phyloP scores from a whole-genome alignment of 2,329 filamentous ascomycete genomes.

The Hypoxylon sp. region DNA sequence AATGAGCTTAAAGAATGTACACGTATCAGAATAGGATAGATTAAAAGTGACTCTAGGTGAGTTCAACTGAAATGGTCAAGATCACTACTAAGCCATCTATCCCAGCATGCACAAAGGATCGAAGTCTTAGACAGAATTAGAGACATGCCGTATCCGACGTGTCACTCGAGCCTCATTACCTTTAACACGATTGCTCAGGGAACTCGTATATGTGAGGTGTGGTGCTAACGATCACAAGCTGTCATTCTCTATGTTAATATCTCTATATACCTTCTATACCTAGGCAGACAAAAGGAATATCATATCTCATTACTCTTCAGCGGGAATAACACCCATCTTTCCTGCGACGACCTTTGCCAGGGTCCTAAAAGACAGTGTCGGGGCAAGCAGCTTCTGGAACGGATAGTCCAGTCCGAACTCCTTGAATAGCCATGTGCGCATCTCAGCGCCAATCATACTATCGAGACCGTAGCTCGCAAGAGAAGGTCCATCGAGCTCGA shows the following conservation, averaged over 20 bases:
- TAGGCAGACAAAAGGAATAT: neutral
- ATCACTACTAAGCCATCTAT: too few species aligned
- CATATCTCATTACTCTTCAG: slow-evolving; percentile 1
- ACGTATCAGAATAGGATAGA: too few species aligned
- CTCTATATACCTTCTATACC: neutral
- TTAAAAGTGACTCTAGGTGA: too few species aligned
- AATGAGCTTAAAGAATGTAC: too few species aligned
- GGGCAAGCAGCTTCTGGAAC: slow-evolving; percentile 57
- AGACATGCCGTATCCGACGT: too few species aligned
- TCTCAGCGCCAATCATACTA: slow-evolving; percentile 57
- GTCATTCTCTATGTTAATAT: neutral
- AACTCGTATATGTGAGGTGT: too few species aligned
- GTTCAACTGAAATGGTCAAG: too few species aligned
- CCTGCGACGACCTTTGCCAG: slow-evolving; percentile 21
- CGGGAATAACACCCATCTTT: slow-evolving; percentile 27
- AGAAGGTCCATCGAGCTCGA: slow-evolving; percentile 45
- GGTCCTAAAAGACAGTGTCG: slow-evolving; percentile 49
- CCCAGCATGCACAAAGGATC: too few species aligned
- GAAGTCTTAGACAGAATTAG: too few species aligned
- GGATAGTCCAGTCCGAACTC: slow-evolving; percentile 57
- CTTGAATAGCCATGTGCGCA: slow-evolving; percentile 57
- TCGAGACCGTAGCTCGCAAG: slow-evolving; percentile 56
- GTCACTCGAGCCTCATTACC: too few species aligned
- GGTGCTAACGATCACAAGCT: neutral
- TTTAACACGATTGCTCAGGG: too few species aligned